Percentiles rank a stretch among this genome's conserved stretches.
These are phyloP conservation scores for Tylopilus orsonianus DNA, from an alignment of 1,284 basidiomycete species.

Conservation along the genomic window DNA sequence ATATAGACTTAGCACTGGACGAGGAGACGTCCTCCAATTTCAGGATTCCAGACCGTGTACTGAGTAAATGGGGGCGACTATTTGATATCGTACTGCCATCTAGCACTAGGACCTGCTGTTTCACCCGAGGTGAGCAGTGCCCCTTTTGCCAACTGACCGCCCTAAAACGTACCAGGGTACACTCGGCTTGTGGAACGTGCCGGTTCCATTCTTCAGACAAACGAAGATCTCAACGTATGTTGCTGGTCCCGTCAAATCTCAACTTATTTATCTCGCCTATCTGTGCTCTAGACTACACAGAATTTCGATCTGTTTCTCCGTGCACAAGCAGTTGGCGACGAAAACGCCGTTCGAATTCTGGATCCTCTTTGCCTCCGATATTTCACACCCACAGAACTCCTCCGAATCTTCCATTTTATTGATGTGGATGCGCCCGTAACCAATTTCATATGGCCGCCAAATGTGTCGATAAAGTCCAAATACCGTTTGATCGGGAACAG, in stretches of 20 bases:
- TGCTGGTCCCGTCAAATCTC: background rate
- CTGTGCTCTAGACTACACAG: conserved; percentile 50
- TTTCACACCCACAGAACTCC: conserved; percentile 68
- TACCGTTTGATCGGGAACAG: conserved; percentile 79
- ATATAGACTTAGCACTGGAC: conserved; percentile 47
- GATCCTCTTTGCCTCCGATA: conserved; percentile 62
- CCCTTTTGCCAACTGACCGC: background rate
- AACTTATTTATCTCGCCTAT: conserved; percentile 6
- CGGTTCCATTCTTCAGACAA: conserved; percentile 73
- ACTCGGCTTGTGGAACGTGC: conserved; percentile 71
- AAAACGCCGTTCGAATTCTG: conserved; percentile 52
- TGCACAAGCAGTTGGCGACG: conserved; percentile 40
- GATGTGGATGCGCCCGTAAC: conserved; percentile 10
- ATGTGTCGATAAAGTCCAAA: conserved; percentile 60
- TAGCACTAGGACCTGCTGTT: conserved; percentile 66
- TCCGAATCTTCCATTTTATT: conserved; percentile 66
- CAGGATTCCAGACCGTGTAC: conserved; percentile 58
- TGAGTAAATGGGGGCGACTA: conserved; percentile 71
- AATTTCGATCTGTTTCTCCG: conserved; percentile 59
- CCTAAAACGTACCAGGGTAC: conserved; percentile 51
- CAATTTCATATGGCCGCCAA: conserved; percentile 58
- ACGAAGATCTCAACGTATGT: conserved; percentile 62
- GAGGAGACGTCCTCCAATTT: conserved; percentile 23
- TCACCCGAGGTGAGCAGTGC: conserved; percentile 60
- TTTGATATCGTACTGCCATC: conserved; percentile 76